A percentile compares a stretch with the other conserved stretches of the same genome.
Conservation (phyloP, 148 eudicot species). For the Euryodendron excelsum region DNA sequence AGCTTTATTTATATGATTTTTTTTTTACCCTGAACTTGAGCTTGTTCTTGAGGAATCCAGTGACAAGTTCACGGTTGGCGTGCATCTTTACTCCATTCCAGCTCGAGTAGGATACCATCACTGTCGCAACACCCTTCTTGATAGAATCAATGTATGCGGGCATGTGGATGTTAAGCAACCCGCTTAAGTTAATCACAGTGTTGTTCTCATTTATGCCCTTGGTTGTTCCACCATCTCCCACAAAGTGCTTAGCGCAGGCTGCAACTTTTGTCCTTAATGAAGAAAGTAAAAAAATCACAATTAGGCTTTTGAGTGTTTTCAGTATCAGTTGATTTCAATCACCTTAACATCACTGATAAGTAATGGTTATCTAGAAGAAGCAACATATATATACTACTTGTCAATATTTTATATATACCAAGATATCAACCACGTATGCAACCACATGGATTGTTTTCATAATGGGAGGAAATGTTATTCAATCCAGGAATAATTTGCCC, state of each 20-base stretch:
- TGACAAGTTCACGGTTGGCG: slow-evolving; percentile 25
- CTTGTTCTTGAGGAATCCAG: slow-evolving; percentile 22
- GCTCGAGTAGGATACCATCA: slow-evolving; percentile 23
- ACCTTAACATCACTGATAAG: no score
- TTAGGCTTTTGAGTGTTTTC: neutral
- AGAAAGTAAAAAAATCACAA: neutral
- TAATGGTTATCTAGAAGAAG: no score
- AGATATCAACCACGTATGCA: no score
- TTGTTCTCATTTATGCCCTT: slow-evolving; percentile 69
- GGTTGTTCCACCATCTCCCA: slow-evolving; percentile 78
- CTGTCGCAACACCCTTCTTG: slow-evolving; percentile 11
- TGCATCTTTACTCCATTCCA: slow-evolving; percentile 28
- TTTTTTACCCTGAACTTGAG: slow-evolving; percentile 26
- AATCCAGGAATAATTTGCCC: neutral
- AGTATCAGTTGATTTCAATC: no score
- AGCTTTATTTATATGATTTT: neutral
- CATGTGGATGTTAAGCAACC: slow-evolving; percentile 58
- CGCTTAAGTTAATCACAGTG: slow-evolving; percentile 40
- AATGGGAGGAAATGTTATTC: no score
- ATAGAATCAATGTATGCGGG: slow-evolving; percentile 66
- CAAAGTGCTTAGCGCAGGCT: slow-evolving; percentile 81
- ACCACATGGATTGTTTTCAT: no score
- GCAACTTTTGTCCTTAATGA: slow-evolving; percentile 52
- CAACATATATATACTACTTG: no score
- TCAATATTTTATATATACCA: no score